A percentile compares a stretch with the other conserved stretches of the same genome.
Evolutionary conservation across 2,329 filamentous ascomycete genomes (phyloP).

Genomic region (Fusarium gaditjirri): DNA sequence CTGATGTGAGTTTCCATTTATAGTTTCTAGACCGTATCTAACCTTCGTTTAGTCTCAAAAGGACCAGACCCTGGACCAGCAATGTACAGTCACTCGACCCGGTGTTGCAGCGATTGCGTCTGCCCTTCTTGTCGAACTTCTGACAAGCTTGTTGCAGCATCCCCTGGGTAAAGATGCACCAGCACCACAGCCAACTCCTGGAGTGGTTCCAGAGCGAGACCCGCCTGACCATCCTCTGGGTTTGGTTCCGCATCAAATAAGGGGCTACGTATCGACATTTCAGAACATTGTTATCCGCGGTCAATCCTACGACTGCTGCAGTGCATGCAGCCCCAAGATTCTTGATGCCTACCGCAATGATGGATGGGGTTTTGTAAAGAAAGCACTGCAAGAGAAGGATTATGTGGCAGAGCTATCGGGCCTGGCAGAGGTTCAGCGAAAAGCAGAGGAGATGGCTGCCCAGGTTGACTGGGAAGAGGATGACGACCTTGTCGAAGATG

Average conservation of each 20-base stretch:
- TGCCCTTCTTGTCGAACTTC: conserved; percentile 86
- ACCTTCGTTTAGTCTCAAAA: conserved; percentile 76
- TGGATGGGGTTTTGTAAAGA: conserved; percentile 81
- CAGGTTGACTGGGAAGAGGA: conserved; percentile 72
- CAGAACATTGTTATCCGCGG: conserved; percentile 79
- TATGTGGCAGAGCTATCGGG: conserved; percentile 83
- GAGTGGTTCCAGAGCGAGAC: conserved; percentile 62
- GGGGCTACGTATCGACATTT: conserved; percentile 80
- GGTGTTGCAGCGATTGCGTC: conserved; percentile 94
- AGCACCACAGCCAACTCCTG: conserved; percentile 59
- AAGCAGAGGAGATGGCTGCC: conserved; percentile 61
- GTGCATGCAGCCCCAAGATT: conserved; percentile 79
- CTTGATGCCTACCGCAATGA: conserved; percentile 72
- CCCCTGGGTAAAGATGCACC: conserved; percentile 73
- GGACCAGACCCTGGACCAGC: conserved; percentile 94
- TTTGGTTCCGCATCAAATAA: conserved; percentile 81
- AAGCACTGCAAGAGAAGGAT: conserved; percentile 77
- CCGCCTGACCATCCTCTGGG: conserved; percentile 70
- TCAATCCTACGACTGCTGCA: conserved; percentile 82
- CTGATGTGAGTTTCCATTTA: conserved; percentile 73
- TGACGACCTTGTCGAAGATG: conserved; percentile 53
- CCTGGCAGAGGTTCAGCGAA: conserved; percentile 75
- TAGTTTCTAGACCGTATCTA: conserved; percentile 36
- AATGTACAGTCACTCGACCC: conserved; percentile 96
- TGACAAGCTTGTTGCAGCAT: conserved; percentile 89